phyloP scores from a whole-genome alignment of 768 basidiomycete genomes.

The Chalciporus sphaerocephalus region DNA sequence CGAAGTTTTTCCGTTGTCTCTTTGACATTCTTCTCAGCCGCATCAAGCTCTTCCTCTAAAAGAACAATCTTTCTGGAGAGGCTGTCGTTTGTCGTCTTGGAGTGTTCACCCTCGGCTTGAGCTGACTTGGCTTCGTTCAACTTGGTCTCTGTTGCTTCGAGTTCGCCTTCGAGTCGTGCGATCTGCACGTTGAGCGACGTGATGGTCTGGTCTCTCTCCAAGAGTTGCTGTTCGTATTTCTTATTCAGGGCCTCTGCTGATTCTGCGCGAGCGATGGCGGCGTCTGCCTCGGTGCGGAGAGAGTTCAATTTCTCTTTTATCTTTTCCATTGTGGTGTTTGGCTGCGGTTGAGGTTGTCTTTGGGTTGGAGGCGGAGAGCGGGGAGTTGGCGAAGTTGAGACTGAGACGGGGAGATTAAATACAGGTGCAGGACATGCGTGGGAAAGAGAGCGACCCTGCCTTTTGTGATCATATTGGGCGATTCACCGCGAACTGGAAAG shows the following conservation, averaged over 20 bases:
- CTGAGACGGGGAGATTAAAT: conserved; percentile 21
- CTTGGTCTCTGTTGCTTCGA: conserved; percentile 67
- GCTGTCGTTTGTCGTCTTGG: conserved; percentile 67
- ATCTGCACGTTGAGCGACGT: conserved; percentile 73
- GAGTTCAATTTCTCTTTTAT: conserved; percentile 66
- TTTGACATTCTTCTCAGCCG: conserved; percentile 93
- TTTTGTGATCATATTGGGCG: conserved; percentile 31
- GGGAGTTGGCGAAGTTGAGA: conserved; percentile 16
- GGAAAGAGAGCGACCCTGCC: conserved; percentile 29
- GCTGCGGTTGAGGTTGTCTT: conserved; percentile 2
- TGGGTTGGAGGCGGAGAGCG: conserved; percentile 9
- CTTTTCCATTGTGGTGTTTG: conserved; percentile 39
- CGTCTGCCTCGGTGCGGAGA: conserved; percentile 84
- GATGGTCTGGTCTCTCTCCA: conserved; percentile 84
- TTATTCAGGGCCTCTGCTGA: conserved; percentile 82
- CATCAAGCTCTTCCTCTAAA: conserved; percentile 92
- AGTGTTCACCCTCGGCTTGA: conserved; percentile 63
- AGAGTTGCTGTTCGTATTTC: conserved; percentile 62
- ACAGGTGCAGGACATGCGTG: conserved; percentile 27
- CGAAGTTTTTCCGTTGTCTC: conserved; percentile 94
- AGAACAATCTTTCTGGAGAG: conserved; percentile 82
- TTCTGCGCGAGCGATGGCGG: conserved; percentile 78
- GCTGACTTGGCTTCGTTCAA: conserved; percentile 61
- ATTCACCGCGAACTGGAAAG: background rate
- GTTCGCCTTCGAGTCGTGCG: conserved; percentile 55